phyloP scores from a whole-genome alignment of 2,329 filamentous ascomycete species.

The Graphilbum fragrans region DNA sequence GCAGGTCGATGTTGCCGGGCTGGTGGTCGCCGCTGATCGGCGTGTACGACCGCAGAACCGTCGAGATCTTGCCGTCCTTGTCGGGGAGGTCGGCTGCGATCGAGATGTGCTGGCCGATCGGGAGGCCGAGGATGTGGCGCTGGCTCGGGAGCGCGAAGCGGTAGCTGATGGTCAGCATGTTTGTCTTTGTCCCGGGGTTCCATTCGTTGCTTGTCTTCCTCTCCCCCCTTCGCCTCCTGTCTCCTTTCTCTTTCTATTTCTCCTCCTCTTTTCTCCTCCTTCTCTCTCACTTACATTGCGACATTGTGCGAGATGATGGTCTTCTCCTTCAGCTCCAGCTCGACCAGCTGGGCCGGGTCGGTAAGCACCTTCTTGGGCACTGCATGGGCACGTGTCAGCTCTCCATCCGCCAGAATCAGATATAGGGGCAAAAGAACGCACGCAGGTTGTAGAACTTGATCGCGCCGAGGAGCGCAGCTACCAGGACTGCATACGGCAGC shows the following conservation, averaged over 20 bases:
- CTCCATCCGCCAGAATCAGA: neutral
- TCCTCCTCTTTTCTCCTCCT: too few species aligned
- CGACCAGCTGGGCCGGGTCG: constrained; percentile 67
- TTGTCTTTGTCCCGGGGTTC: too few species aligned
- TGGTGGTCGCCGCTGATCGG: constrained; percentile 84
- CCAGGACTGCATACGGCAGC: constrained; percentile 54
- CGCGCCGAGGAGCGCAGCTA: constrained; percentile 54
- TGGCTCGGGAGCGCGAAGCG: constrained; percentile 75
- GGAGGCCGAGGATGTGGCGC: constrained; percentile 78
- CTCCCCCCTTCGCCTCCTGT: too few species aligned
- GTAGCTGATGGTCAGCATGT: constrained; percentile 57
- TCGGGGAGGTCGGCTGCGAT: constrained; percentile 66
- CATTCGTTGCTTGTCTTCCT: too few species aligned
- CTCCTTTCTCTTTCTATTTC: too few species aligned
- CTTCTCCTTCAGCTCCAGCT: constrained; percentile 90
- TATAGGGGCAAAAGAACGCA: constrained; percentile 31
- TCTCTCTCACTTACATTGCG: constrained; percentile 70
- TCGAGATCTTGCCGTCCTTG: constrained; percentile 60
- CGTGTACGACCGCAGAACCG: constrained; percentile 85
- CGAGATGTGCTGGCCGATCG: constrained; percentile 98
- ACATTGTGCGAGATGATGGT: constrained; percentile 96
- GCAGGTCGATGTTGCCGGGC: constrained; percentile 84
- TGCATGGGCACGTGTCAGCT: neutral
- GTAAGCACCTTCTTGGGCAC: constrained; percentile 75
- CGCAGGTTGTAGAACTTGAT: constrained; percentile 62